These are phyloP conservation scores for Coemansia sp. DNA, from an alignment of 192 early-diverging fungal species.

Conservation along the genomic window DNA sequence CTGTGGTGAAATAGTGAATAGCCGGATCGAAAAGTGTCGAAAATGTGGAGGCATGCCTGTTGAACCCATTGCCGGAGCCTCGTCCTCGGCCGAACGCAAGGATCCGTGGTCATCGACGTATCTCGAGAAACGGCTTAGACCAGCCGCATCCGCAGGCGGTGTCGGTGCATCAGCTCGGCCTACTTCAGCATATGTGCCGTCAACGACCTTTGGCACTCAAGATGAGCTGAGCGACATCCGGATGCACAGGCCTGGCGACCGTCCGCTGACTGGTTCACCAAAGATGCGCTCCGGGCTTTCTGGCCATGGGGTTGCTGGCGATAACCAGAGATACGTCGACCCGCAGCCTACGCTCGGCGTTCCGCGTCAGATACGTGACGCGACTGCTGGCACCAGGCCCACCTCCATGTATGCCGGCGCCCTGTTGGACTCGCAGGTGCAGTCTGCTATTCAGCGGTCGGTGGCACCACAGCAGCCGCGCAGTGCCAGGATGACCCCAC, in stretches of 20 bases:
- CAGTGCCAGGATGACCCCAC: not conserved
- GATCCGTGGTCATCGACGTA: slow-evolving; percentile 53
- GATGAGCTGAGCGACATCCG: slow-evolving; percentile 1
- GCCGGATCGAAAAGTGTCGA: slow-evolving; percentile 14
- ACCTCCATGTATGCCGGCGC: slow-evolving; percentile 38
- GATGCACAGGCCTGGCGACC: not conserved
- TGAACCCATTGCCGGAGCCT: slow-evolving; percentile 32
- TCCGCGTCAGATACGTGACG: slow-evolving; percentile 34
- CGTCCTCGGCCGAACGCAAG: slow-evolving; percentile 19
- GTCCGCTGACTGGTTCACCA: slow-evolving; percentile 26
- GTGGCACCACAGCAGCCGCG: slow-evolving; percentile 14
- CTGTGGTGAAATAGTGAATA: slow-evolving; percentile 41
- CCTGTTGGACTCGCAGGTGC: slow-evolving; percentile 31
- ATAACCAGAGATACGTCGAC: not conserved
- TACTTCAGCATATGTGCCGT: slow-evolving; percentile 12
- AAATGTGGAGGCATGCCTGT: slow-evolving; percentile 39
- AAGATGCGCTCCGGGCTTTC: not conserved
- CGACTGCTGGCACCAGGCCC: slow-evolving; percentile 23
- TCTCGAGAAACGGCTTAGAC: slow-evolving; percentile 39
- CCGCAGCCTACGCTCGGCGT: slow-evolving; percentile 2
- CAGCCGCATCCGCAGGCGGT: not conserved
- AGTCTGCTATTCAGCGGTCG: slow-evolving; percentile 43
- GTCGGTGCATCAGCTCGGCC: not conserved
- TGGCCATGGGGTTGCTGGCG: not conserved
- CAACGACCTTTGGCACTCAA: slow-evolving; percentile 20